Evolutionary conservation across 2,329 filamentous ascomycete genomes (phyloP).

Genomic region (Ceratocystis diversiconidia): DNA sequence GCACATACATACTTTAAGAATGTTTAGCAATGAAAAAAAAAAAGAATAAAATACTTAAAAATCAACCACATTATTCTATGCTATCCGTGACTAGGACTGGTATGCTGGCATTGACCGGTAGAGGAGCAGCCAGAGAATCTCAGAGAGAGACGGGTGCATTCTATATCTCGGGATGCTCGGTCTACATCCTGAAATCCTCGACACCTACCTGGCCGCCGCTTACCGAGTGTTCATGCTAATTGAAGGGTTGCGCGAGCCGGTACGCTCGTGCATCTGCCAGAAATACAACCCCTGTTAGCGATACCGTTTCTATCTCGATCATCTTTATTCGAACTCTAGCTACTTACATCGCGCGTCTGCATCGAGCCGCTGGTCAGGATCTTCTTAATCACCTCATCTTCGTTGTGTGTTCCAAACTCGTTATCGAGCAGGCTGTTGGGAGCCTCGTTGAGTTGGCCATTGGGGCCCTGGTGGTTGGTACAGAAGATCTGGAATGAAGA

Average conservation of each 20-base stretch:
- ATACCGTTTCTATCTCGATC: neutral
- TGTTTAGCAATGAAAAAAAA: neutral
- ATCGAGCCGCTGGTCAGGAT: conserved; percentile 34
- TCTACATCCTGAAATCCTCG: too few species aligned
- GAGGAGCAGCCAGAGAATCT: too few species aligned
- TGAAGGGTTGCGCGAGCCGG: conserved; percentile 40
- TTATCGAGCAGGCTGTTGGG: conserved; percentile 62
- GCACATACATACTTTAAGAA: too few species aligned
- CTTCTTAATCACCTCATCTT: conserved; percentile 67
- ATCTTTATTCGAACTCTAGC: too few species aligned
- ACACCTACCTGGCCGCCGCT: neutral
- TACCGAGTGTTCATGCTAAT: conserved; percentile 24
- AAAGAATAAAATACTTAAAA: neutral
- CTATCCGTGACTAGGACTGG: neutral
- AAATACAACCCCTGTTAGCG: neutral
- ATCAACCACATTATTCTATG: neutral
- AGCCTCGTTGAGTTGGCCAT: conserved; percentile 64
- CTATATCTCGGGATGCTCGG: too few species aligned
- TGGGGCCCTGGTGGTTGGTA: conserved; percentile 79
- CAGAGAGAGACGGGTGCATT: too few species aligned
- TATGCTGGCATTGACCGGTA: too few species aligned
- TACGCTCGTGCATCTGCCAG: conserved; percentile 36
- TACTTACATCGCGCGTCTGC: conserved; percentile 12
- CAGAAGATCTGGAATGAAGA: conserved; percentile 79
- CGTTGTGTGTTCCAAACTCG: conserved; percentile 70